Evolutionary conservation across 306 rosid genomes (phyloP).

Genomic region (Phaseolus lunatus): DNA sequence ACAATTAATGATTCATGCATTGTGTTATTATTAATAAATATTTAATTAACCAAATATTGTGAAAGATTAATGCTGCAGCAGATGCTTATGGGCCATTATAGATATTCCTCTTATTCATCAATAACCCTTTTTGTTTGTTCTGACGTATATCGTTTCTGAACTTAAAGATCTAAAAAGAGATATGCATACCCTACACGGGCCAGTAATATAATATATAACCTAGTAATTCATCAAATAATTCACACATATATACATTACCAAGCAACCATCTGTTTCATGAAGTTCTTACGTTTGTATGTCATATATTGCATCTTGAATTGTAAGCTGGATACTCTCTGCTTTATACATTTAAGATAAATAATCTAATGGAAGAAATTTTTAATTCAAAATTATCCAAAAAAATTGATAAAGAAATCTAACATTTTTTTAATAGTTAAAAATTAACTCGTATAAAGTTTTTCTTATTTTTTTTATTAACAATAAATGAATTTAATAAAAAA

Average conservation of each 20-base stretch:
- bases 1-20: background rate
- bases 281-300: background rate
- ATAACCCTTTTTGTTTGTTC: slow-evolving; percentile 8
- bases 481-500: too few species aligned
- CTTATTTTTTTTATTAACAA: too few species aligned
- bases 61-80: background rate
- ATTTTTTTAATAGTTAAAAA: background rate
- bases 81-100: background rate
- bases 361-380: background rate
- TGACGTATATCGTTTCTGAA: background rate
- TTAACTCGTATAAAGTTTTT: too few species aligned
- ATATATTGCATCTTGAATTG: background rate
- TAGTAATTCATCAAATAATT: background rate
- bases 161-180: slow-evolving; percentile 11
- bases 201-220: background rate
- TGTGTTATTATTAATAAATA: too few species aligned
- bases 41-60: too few species aligned
- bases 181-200: slow-evolving; percentile 16
- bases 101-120: background rate
- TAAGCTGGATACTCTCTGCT: background rate
- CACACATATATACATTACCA: background rate
- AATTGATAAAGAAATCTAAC: too few species aligned
- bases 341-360: background rate
- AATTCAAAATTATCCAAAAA: too few species aligned
- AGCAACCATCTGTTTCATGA: background rate